These are phyloP conservation scores for Tulasnella sp. DNA, from an alignment of 768 basidiomycete genomes.

Conservation along the genomic window DNA sequence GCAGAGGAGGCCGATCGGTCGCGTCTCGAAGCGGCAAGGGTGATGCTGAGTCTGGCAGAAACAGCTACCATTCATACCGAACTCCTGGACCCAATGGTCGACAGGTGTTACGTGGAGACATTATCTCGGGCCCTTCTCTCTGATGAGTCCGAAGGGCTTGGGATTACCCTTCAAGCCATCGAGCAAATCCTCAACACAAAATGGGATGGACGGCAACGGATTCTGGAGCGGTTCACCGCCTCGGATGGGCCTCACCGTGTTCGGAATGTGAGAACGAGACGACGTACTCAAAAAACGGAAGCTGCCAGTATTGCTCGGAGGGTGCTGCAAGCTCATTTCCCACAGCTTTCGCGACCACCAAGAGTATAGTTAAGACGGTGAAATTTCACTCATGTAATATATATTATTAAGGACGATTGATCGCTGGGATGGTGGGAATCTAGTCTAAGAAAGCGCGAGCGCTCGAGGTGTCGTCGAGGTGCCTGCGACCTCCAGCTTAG, in stretches of 20 bases:
- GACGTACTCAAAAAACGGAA: background rate
- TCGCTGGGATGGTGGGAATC: too few relatives aligned
- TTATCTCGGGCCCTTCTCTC: background rate
- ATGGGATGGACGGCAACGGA: background rate
- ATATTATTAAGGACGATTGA: too few relatives aligned
- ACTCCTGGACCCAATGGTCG: background rate
- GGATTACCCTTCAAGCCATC: background rate
- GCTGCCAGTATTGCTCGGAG: background rate
- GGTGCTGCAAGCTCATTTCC: background rate
- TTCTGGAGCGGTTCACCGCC: background rate
- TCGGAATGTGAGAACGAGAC: background rate
- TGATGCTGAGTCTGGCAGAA: background rate
- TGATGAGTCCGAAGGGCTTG: background rate
- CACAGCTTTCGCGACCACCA: background rate
- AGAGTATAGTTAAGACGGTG: background rate
- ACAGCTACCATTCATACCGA: background rate
- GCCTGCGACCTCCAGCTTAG: too few relatives aligned
- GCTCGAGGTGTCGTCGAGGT: too few relatives aligned
- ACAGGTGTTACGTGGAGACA: background rate
- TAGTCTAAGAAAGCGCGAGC: too few relatives aligned
- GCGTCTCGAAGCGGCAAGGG: background rate
- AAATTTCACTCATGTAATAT: background rate
- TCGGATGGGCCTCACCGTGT: background rate
- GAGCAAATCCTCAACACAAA: background rate
- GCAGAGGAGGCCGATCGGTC: background rate